A percentile compares a stretch with the other conserved stretches of the same genome.
These are phyloP conservation scores for Orobanche coerulescens DNA, from an alignment of 257 asterid genomes.

Conservation along the genomic window DNA sequence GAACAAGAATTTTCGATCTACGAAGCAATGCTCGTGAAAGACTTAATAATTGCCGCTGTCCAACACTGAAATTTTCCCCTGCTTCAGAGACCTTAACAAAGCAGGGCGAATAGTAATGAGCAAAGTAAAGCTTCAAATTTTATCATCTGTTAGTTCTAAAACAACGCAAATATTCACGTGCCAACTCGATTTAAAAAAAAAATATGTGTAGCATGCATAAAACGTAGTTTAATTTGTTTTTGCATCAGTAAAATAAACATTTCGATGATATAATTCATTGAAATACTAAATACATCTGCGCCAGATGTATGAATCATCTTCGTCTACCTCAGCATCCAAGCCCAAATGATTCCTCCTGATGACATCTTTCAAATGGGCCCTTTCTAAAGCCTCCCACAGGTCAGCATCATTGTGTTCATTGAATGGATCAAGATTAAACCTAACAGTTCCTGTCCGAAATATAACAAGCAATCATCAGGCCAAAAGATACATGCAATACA, in stretches of 20 bases:
- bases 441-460: constrained; percentile 55
- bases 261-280: too few relatives aligned
- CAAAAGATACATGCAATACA: neutral
- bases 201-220: neutral
- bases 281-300: constrained; percentile 1
- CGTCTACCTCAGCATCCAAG: constrained; percentile 73
- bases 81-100: constrained; percentile 76
- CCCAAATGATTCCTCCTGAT: constrained; percentile 78
- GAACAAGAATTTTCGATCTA: constrained; percentile 91
- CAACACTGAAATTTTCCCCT: constrained; percentile 97
- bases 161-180: neutral
- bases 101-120: constrained; percentile 10
- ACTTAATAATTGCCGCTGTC: constrained; percentile 85
- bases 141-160: neutral
- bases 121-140: neutral
- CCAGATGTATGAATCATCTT: constrained; percentile 16
- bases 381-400: constrained; percentile 94
- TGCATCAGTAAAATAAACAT: too few relatives aligned
- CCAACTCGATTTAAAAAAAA: neutral
- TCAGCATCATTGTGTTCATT: constrained; percentile 94
- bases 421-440: constrained; percentile 96
- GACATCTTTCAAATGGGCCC: constrained; percentile 93
- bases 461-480: constrained; percentile 4
- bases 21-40: constrained; percentile 95
- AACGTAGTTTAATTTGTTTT: neutral